Evolutionary conservation across 164 flowering plant species (phyloP), one percentile per base, ranked within the genome.

Genomic region (Annona squamosa): DNA sequence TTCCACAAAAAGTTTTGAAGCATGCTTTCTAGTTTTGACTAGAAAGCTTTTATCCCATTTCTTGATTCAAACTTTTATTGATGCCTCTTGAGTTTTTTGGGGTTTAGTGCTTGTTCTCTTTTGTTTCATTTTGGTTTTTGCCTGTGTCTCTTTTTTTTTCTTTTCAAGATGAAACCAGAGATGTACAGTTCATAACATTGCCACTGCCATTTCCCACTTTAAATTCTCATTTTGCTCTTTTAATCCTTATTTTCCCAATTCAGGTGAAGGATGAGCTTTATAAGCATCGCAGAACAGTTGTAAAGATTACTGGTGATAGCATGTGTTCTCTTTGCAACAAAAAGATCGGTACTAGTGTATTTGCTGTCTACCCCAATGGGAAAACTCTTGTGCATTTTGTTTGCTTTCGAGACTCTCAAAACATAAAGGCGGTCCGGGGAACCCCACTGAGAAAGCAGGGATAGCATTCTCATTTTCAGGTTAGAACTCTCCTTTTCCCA

Each of bases 181-280:
- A 9, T 52, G 59, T 52, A 52, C 13, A 52, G 13, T 16, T 12
- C 59, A 6, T 12, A 52, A 52, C 13, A 52, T 52, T 3, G 10
- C 3, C 59, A 52, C 59, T 52, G 9, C 59, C 13, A 3, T 52
- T 5, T 52, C 59, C 59, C 37, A 7, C 41, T 43, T 71, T 2
- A 46, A 46, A 71, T 4, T 37, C 13, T 43, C 59, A 71, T 4
- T 71, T 52, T 44, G 46, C 9, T n/a, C 5, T 26, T 65, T 17
- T 43, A 46, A 42, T 46, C 45, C 12, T 16, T 45, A 3, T 19
- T 62, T 74, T 44, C 5, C 7, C 71, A 57, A 46, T 64, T 74
- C 87, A 93, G 99, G 99, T 93, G 46, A 96, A 93, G 84, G 97
- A 89, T 73, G 99, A 92, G 74, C 83, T 96, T 19, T 92, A 90